Percentiles rank a stretch among this genome's conserved stretches.
These are phyloP conservation scores for Ogataea trehaloabstinens DNA, from an alignment of 805 yeast species.

Conservation along the genomic window DNA sequence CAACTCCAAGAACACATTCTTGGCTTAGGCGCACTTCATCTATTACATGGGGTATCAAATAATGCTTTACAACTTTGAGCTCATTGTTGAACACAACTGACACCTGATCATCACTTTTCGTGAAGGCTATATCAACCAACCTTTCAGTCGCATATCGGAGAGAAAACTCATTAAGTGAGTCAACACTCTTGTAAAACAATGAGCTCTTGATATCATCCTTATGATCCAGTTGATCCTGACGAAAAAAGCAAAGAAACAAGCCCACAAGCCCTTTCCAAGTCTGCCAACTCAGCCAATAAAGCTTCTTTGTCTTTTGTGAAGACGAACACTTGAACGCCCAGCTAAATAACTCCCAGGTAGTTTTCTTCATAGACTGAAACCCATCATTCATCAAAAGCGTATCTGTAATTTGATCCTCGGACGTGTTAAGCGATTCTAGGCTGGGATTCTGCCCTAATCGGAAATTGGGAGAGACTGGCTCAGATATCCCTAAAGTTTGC, in stretches of 20 bases:
- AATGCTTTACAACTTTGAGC: constrained; percentile 7
- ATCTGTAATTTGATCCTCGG: constrained; percentile 11
- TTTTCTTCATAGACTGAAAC: constrained; percentile 22
- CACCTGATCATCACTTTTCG: constrained; percentile 5
- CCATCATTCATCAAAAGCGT: constrained; percentile 24
- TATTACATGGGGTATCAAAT: constrained; percentile 2
- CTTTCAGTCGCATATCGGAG: constrained; percentile 10
- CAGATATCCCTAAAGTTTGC: background rate
- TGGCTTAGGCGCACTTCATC: background rate
- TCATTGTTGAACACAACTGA: constrained; percentile 21
- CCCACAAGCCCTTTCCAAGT: constrained; percentile 16
- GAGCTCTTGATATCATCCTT: constrained; percentile 2
- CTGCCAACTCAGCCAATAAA: constrained; percentile 15
- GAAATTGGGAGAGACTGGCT: background rate
- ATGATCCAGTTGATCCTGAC: constrained; percentile 8
- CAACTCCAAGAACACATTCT: constrained; percentile 9
- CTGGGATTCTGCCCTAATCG: too few species aligned
- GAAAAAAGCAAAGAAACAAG: constrained; percentile 8
- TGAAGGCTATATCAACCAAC: constrained; percentile 14
- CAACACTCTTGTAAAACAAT: constrained; percentile 6
- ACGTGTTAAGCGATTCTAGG: constrained; percentile 10
- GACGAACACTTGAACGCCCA: constrained; percentile 32
- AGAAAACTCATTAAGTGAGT: constrained; percentile 7
- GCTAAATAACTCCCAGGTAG: constrained; percentile 26
- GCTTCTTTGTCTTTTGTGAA: constrained; percentile 8